Conservation (phyloP, 345 rosid genomes). For the Citrus hindsii region DNA sequence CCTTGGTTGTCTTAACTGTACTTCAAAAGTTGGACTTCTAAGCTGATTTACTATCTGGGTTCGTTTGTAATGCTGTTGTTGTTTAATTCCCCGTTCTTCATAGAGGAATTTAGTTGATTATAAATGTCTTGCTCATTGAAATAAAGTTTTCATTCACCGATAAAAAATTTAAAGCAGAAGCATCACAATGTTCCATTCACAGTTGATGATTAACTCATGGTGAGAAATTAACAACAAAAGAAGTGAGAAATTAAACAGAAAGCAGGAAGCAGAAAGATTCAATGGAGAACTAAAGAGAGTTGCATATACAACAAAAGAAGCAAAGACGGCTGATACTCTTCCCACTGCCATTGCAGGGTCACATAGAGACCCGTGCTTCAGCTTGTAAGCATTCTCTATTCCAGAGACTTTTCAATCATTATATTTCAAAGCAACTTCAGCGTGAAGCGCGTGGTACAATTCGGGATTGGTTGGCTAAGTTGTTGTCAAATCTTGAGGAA, state of each 20-base stretch:
- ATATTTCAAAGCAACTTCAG: slow-evolving; percentile 25
- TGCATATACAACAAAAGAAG: background rate
- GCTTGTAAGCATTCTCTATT: slow-evolving; percentile 32
- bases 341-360: slow-evolving; percentile 34
- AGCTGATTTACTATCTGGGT: background rate
- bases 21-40: too few relatives aligned
- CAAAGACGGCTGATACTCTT: slow-evolving; percentile 4
- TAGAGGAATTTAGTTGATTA: too few relatives aligned
- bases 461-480: slow-evolving; percentile 19
- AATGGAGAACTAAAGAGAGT: slow-evolving; percentile 3
- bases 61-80: too few relatives aligned
- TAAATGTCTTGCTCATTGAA: too few relatives aligned
- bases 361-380: slow-evolving; percentile 32
- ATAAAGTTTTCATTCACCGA: too few relatives aligned
- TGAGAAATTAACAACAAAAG: too few relatives aligned
- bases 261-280: background rate
- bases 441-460: slow-evolving; percentile 5
- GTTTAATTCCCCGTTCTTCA: too few relatives aligned
- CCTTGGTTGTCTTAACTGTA: too few relatives aligned
- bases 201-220: too few relatives aligned
- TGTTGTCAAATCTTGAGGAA: slow-evolving; percentile 13
- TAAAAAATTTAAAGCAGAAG: background rate
- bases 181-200: background rate
- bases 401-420: slow-evolving; percentile 32
- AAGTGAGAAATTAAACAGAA: background rate